Base-by-base conservation (phyloP, 257 asterid species). In the Forsythia viridissima region DNA sequence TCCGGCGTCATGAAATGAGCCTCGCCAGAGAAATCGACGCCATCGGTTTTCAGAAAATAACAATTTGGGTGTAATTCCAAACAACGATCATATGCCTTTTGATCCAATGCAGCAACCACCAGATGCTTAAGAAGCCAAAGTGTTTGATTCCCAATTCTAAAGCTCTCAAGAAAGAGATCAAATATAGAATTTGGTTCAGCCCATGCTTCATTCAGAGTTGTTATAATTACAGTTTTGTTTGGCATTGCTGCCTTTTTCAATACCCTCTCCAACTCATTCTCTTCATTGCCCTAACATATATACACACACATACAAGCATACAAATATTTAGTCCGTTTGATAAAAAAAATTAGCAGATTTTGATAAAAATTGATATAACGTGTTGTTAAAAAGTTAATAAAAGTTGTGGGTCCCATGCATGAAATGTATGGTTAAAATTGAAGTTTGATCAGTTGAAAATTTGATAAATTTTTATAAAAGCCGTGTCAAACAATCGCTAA, bases 131-230 rank as follows among this genome's bases (percentile, higher is more conserved):
- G 82, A 67, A 88, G 88, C 75, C 72, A 5, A 9, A 13, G 37
- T 37, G 90, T 88, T 48, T 86, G 86, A 52, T 86, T 77, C 76
- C 93, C 88, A 13, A 88, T 82, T 63, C 81, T 82, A 72, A 89
- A 89, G 82, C 93, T 88, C 84, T 87, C 81, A 7, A 89, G 84
- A 61, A 87, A 87, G 41, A 89, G 86, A 76, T 89, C 93, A 52
- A 89, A 85, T 18, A 84, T 76, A 0, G 89, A 85, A 70, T 78
- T 75, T 20, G 86, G 82, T 55, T 83, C 81, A n/a, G 85, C 81
- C 92, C 91, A 89, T 75, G 93, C 90, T 79, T 77, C 82, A 48
- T 89, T 87, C 84, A 89, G 37, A 41, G 91, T 81, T 41, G 91
- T 89, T 78, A 89, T 75, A 30, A 87, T 87, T 71, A 89, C 90